Conservation (phyloP, 352 stramenopile species). For the Phytophthora litchii region DNA sequence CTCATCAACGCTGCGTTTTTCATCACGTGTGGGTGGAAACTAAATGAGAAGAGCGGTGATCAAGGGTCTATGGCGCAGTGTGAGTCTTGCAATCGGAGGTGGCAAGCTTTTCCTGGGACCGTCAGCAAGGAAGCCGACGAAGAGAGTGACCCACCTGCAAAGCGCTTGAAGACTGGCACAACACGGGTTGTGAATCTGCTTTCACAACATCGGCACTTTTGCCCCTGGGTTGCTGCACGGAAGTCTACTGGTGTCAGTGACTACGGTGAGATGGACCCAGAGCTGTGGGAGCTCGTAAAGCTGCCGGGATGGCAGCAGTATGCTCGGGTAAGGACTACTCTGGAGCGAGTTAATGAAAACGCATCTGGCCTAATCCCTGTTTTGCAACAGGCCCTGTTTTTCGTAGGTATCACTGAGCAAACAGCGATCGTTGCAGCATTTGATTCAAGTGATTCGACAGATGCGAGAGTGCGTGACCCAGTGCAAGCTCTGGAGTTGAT, state of each 20-base stretch:
- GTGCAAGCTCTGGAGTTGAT: conserved; percentile 29
- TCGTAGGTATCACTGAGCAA: conserved; percentile 10
- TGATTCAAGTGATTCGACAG: conserved; percentile 2
- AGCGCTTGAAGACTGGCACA: conserved; percentile 37
- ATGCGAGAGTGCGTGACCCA: conserved; percentile 15
- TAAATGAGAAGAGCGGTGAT: conserved; percentile 20
- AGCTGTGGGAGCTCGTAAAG: conserved; percentile 34
- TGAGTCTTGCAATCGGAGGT: conserved; percentile 53
- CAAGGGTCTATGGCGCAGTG: conserved; percentile 33
- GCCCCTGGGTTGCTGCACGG: conserved; percentile 49
- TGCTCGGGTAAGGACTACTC: conserved; percentile 38
- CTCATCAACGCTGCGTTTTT: conserved; percentile 42
- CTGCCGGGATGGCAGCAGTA: conserved; percentile 46
- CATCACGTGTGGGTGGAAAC: conserved; percentile 47
- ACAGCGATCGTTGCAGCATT: conserved; percentile 3
- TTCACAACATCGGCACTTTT: conserved; percentile 64
- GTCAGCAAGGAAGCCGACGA: conserved; percentile 3
- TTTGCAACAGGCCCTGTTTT: conserved; percentile 16
- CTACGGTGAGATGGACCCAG: conserved; percentile 27
- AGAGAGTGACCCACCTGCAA: conserved; percentile 28
- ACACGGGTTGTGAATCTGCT: conserved; percentile 16
- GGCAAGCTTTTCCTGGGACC: conserved; percentile 13
- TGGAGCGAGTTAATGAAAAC: neutral
- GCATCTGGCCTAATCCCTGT: neutral
- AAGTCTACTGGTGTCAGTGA: conserved; percentile 24